Percentiles rank a stretch among this genome's conserved stretches.
These are phyloP conservation scores for Myrmaecium sp. DNA, from an alignment of 2,329 filamentous ascomycete genomes.

Conservation along the genomic window DNA sequence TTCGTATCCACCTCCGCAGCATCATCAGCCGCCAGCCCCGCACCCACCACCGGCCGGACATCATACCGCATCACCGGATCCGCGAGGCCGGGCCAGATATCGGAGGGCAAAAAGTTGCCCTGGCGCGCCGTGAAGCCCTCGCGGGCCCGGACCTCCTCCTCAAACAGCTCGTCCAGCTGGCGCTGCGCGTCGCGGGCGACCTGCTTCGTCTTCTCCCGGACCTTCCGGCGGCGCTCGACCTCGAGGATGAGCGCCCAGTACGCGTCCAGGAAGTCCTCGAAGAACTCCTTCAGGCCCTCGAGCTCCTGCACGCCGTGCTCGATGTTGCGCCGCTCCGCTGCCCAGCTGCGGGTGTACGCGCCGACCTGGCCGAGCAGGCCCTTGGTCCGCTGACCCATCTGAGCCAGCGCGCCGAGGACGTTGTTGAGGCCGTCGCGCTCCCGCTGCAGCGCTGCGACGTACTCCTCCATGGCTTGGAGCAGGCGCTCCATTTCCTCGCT, in stretches of 20 bases:
- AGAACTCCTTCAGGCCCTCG: constrained; percentile 61
- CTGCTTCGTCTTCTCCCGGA: constrained; percentile 56
- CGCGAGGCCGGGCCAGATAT: constrained; percentile 67
- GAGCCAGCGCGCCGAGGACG: constrained; percentile 33
- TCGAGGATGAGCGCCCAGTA: constrained; percentile 79
- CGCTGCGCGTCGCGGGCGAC: constrained; percentile 65
- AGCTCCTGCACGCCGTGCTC: constrained; percentile 54
- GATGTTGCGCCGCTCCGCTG: constrained; percentile 55
- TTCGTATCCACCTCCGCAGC: background rate
- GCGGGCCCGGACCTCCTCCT: constrained; percentile 53
- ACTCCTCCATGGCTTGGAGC: constrained; percentile 44
- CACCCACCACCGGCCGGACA: constrained; percentile 10
- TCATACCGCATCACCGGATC: constrained; percentile 19
- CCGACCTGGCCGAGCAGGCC: constrained; percentile 54
- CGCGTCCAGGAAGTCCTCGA: constrained; percentile 68
- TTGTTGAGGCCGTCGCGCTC: constrained; percentile 41
- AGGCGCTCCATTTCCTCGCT: constrained; percentile 62
- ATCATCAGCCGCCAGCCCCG: background rate
- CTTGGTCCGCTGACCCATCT: constrained; percentile 1
- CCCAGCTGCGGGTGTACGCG: constrained; percentile 51
- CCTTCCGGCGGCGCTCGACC: constrained; percentile 53
- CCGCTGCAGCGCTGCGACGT: constrained; percentile 40
- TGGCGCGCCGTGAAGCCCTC: constrained; percentile 68
- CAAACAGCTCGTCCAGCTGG: constrained; percentile 57
- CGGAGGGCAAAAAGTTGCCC: constrained; percentile 71